Conservation (phyloP, 2,329 filamentous ascomycete species). For the Graphiopsis chlorocephala region DNA sequence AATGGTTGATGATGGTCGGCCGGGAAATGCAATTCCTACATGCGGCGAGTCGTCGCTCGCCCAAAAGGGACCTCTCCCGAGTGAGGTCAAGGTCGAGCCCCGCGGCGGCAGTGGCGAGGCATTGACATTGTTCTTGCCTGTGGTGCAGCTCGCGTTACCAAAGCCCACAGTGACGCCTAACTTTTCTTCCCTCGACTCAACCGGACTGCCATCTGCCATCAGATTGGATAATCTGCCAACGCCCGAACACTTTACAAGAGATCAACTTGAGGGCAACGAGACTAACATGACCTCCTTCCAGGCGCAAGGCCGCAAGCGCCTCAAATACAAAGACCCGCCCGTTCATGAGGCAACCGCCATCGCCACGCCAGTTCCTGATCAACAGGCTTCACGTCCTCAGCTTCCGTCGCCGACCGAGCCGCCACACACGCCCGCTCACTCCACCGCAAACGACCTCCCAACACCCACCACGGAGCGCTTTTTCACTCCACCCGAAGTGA, state of each 20-base stretch:
- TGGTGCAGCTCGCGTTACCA: too few species aligned
- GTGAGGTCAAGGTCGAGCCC: neutral
- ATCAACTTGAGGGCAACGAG: neutral
- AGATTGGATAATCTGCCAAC: neutral
- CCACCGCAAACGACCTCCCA: neutral
- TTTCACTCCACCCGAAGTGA: neutral
- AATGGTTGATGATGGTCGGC: neutral
- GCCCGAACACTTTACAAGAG: neutral
- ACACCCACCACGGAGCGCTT: neutral
- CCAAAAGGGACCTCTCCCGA: neutral
- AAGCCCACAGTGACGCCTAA: neutral
- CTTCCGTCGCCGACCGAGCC: neutral
- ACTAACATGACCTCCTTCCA: neutral
- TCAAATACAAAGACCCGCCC: constrained; percentile 3
- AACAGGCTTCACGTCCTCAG: neutral
- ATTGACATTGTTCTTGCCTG: neutral
- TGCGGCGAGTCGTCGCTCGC: neutral
- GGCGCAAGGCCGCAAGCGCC: neutral
- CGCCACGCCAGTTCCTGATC: neutral
- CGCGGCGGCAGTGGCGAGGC: neutral
- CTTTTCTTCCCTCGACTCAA: neutral
- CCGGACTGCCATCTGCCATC: neutral
- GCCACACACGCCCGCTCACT: neutral
- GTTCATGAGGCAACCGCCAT: neutral
- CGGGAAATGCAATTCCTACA: neutral